These are phyloP conservation scores for Mucor irregularis DNA, from an alignment of 371 early-diverging fungal species.

Conservation along the genomic window DNA sequence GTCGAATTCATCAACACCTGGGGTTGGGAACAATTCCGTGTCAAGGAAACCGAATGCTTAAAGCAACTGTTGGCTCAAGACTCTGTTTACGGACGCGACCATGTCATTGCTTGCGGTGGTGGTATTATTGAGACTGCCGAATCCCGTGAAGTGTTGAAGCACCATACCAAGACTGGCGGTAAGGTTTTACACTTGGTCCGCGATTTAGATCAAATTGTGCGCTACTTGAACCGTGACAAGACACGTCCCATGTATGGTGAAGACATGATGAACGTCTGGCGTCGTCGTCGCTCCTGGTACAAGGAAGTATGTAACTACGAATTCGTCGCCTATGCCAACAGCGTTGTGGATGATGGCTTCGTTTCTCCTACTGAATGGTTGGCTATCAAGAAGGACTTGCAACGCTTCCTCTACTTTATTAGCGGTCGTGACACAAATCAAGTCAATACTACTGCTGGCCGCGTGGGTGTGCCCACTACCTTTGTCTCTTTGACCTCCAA, in stretches of 20 bases:
- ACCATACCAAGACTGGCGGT: constrained; percentile 58
- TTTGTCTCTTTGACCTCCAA: constrained; percentile 90
- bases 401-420: constrained; percentile 66
- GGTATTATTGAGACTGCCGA: constrained; percentile 88
- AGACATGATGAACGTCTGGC: constrained; percentile 79
- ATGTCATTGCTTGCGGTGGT: constrained; percentile 93
- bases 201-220: constrained; percentile 77
- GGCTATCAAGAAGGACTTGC: constrained; percentile 70
- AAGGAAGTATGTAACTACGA: constrained; percentile 79
- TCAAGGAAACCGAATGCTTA: constrained; percentile 71
- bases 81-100: constrained; percentile 44
- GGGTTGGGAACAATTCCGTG: constrained; percentile 93
- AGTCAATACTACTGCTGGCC: constrained; percentile 27
- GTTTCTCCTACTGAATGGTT: constrained; percentile 58
- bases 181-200: constrained; percentile 82
- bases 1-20: constrained; percentile 73
- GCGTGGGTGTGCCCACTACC: constrained; percentile 59
- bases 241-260: constrained; percentile 88
- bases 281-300: constrained; percentile 78
- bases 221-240: constrained; percentile 76
- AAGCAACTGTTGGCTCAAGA: constrained; percentile 37
- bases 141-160: constrained; percentile 64
- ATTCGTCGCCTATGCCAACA: constrained; percentile 63
- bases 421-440: constrained; percentile 53
- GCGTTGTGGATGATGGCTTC: constrained; percentile 39